Evolutionary conservation across 306 rosid genomes (phyloP).

Genomic region (Albizia julibrissin): DNA sequence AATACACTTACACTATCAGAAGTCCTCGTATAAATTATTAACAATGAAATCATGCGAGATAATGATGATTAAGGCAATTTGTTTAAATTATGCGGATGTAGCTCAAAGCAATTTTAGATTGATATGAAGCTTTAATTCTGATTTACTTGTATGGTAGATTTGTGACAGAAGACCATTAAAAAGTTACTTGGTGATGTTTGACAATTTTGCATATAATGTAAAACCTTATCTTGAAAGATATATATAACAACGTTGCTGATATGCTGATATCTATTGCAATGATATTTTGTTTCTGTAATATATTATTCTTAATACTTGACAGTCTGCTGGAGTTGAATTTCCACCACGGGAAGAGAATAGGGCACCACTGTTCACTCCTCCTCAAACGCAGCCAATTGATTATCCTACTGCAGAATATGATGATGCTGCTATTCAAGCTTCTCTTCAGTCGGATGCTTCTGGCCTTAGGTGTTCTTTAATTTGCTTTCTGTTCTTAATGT

Average conservation of each 20-base stretch:
- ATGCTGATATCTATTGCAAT: slow-evolving; percentile 1
- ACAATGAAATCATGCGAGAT: background rate
- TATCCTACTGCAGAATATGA: slow-evolving; percentile 48
- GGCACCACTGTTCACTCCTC: slow-evolving; percentile 74
- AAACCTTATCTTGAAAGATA: slow-evolving; percentile 5
- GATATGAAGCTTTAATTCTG: background rate
- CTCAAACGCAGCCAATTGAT: slow-evolving; percentile 66
- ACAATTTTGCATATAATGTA: background rate
- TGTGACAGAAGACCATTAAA: background rate
- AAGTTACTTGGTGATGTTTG: background rate
- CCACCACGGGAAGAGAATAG: slow-evolving; percentile 68
- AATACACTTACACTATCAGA: background rate
- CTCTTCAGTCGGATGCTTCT: slow-evolving; percentile 90
- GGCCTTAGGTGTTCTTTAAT: slow-evolving; percentile 70
- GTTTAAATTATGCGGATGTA: background rate
- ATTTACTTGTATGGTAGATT: background rate
- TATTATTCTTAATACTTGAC: slow-evolving; percentile 23
- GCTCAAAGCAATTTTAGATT: background rate
- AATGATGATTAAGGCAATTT: background rate
- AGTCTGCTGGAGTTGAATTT: slow-evolving; percentile 77
- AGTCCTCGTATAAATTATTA: background rate
- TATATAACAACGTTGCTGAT: background rate
- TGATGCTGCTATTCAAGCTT: slow-evolving; percentile 88
- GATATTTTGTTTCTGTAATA: slow-evolving; percentile 25
- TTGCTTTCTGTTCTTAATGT: background rate